A percentile compares a stretch with the other conserved stretches of the same genome.
Evolutionary conservation across 1,139 yeast species (phyloP).

Genomic region (Lodderomyces margitis): DNA sequence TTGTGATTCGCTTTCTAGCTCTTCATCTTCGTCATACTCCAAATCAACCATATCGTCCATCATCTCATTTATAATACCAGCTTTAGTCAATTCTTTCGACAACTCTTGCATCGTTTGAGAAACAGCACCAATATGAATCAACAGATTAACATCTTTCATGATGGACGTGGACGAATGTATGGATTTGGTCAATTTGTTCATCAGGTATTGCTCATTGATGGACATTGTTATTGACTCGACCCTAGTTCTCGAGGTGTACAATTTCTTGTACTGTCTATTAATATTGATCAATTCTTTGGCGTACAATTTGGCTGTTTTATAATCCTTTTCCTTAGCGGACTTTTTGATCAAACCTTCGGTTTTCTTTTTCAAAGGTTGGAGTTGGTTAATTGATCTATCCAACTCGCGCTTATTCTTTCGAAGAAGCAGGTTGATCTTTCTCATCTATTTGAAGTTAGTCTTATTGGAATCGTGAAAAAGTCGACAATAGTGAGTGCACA

Average conservation of each 20-base stretch:
- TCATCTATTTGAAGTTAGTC: constrained; percentile 40
- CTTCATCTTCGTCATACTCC: constrained; percentile 55
- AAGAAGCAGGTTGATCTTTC: constrained; percentile 76
- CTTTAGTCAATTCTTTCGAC: constrained; percentile 82
- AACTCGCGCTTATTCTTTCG: constrained; percentile 84
- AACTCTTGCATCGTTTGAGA: constrained; percentile 83
- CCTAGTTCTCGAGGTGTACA: constrained; percentile 81
- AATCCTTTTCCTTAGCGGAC: constrained; percentile 77
- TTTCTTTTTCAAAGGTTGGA: constrained; percentile 63
- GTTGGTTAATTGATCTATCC: constrained; percentile 71
- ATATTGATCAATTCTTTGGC: constrained; percentile 81
- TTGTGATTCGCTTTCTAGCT: constrained; percentile 66
- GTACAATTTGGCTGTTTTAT: constrained; percentile 69
- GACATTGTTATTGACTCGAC: constrained; percentile 84
- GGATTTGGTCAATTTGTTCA: constrained; percentile 79
- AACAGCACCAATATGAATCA: constrained; percentile 77
- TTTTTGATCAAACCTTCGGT: constrained; percentile 73
- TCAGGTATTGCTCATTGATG: constrained; percentile 87
- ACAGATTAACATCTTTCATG: constrained; percentile 84
- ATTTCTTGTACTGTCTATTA: constrained; percentile 69
- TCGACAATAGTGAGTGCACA: constrained; percentile 19
- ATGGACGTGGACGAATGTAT: constrained; percentile 76
- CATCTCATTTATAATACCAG: constrained; percentile 96
- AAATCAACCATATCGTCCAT: constrained; percentile 84
- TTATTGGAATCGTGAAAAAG: constrained; percentile 21